Evolutionary conservation across 164 flowering plant genomes (phyloP), one percentile per base, ranked within the genome.

Genomic region (Chimonanthus salicifolius): DNA sequence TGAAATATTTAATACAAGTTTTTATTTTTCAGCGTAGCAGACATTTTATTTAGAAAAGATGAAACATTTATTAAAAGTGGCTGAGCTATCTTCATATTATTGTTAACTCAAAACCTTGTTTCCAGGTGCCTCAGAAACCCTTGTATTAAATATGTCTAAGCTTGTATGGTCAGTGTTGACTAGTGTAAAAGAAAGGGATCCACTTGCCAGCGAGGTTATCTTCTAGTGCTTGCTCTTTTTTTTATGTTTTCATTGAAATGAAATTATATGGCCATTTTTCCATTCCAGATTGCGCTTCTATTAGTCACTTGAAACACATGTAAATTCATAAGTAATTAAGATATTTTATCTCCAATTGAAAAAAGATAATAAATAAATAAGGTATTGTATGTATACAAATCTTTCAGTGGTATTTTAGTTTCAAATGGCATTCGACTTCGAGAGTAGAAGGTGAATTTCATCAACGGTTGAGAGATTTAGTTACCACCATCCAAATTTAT

Each of bases 121-220:
- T 58, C 13, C 88, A 94, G 99, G 98, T 82, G 87, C 90, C 67
- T 65, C 76, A 4, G 98, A 90, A 49, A 93, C 99, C 15, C 78
- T 92, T 58, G 83, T 85, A 69, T 71, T 95, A 71, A 85, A 90
- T 78, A 89, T 88, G 94, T 86, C 94, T 44, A 95, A 87, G 83
- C 89, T 91, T 67, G 88, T 77, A 21, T 89, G 92, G 85, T 88
- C 97, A 50, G 86, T 83, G 58, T 67, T 90, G 75, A 84, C 94
- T 2, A 85, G 76, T 67, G 94, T 89, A 47, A 79, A 88, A 79
- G 92, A 79, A 75, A 85, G 94, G 63, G 85, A 89, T 85, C 90
- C 95, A 21, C 92, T 95, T 76, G 97, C 98, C 64, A 93, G 99
- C 79, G 99, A 95, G 99, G 99, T 94, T 43, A 78, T 44, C 71